Base-by-base conservation (phyloP, 169 alveolate genomes). In the Plasmodium sp. region DNA sequence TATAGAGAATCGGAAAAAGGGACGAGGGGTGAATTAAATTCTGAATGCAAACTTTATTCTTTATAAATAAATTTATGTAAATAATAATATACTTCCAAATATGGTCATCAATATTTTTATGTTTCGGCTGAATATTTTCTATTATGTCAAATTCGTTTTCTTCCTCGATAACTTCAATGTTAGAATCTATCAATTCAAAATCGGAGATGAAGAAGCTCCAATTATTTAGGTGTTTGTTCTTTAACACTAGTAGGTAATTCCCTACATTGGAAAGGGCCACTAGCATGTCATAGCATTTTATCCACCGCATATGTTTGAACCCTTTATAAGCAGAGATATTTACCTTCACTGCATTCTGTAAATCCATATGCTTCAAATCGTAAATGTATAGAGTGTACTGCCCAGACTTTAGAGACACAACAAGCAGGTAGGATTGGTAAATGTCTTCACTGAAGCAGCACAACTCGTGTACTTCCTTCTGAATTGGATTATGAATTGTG, bases 201-300 rank as follows among this genome's bases (percentile, higher is more conserved):
- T 90, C 90, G 36, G 94, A 58, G 36, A 90, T 90, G 54, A 90
- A 90, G 82, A 80, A 80, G 54, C 94, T 90, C 94, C 94, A 90
- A 36, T 90, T 90, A 90, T 90, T 80, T 90, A 90, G 83, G 82
- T 90, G 90, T 27, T 80, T 90, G 82, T 90, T 90, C 48, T 90
- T 90, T 58, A 90, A 79, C 12, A 90, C 73, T 36, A 90, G 51
- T 22, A 90, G 31, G 36, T 58, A 58, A 79, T 27, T 80, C 51
- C 94, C 91, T 74, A 81, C 10, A 74, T 81, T 90, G 31, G 91
- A 62, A 41, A 90, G 74, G 54, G 84, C 62, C 33, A 80, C 74
- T 80, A 90, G 74, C 94, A 90, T 90, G 16, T 90, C 94, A 90
- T 90, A 90, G 33, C 90, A 80, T 58, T 90, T 90, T 58, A 81